Base-by-base conservation (phyloP, 352 stramenopile species). In the Phytophthora capsici region DNA sequence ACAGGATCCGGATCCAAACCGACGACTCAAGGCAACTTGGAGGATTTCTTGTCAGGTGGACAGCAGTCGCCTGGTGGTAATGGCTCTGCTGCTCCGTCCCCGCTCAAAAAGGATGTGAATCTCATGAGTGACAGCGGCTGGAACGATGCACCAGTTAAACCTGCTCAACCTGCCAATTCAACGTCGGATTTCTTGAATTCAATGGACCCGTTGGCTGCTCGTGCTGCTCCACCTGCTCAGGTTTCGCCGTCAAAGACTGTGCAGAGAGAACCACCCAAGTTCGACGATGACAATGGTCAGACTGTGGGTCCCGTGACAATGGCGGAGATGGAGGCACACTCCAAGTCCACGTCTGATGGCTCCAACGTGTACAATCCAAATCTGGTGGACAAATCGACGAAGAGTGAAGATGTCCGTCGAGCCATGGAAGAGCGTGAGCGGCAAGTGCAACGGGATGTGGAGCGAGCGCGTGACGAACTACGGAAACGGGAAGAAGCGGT, bases 361-460 rank as follows among this genome's bases (percentile, higher is more conserved):
- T 90, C 87, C 13, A 91, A 93, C 53, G 85, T 95, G 57, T 95
- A 94, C 75, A 94, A 95, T 52, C 70, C 87, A n/a, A 88, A 83
- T 19, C 66, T 92, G 14, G 81, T 95, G 51, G 87, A 95, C 70
- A 93, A 94, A 63, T 84, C 85, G 23, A 91, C 84, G 12, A 95
- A 95, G 62, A 86, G 82, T 22, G 82, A 84, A 1, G 63, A 82
- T 40, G 87, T 95, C 14, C 85, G 85, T 16, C 85, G 82, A 3
- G 87, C 87, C n/a, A 95, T 95, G 85, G 82, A 93, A 66, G 79
- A 93, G 64, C 85, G 87, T 28, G 86, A 94, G 68, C 80, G 75
- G 6, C 74, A 90, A 50, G 81, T 90, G 53, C 82, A 89, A 25
- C 65, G 70, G 16, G 86, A 91, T 59, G 78, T 95, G 9, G 86